A percentile compares a stretch with the other conserved stretches of the same genome.
These are phyloP conservation scores for Chaetomiaceae sp. DNA, from an alignment of 2,329 filamentous ascomycete genomes.

Conservation along the genomic window DNA sequence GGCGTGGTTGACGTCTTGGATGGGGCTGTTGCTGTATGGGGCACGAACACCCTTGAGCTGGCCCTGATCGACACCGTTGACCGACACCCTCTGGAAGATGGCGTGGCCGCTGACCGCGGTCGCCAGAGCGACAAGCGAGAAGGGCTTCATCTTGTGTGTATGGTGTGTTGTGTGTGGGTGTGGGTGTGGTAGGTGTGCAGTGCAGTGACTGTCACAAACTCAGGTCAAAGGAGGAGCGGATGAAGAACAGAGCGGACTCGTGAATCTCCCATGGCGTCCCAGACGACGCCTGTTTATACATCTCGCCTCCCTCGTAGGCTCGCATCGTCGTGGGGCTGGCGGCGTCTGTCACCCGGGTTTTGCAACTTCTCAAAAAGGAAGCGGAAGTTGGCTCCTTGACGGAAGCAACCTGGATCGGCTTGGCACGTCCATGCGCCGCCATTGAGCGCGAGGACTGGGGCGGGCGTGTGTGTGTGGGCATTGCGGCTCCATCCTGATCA, in stretches of 20 bases:
- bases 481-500: slow-evolving; percentile 7
- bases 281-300: background rate
- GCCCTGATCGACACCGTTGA: slow-evolving; percentile 47
- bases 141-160: slow-evolving; percentile 22
- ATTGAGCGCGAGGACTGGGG: background rate
- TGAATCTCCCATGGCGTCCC: background rate
- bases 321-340: background rate
- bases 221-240: background rate
- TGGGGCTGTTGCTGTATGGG: slow-evolving; percentile 44
- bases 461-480: slow-evolving; percentile 1
- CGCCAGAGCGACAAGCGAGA: slow-evolving; percentile 22
- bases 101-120: slow-evolving; percentile 24
- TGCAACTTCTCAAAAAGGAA: slow-evolving; percentile 16
- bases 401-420: slow-evolving; percentile 12
- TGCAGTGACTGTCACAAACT: background rate
- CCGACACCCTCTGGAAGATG: slow-evolving; percentile 38
- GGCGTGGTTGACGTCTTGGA: slow-evolving; percentile 25
- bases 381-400: slow-evolving; percentile 17
- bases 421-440: slow-evolving; percentile 11
- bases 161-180: background rate
- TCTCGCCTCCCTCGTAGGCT: background rate
- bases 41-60: slow-evolving; percentile 47
- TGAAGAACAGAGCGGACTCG: background rate
- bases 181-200: background rate
- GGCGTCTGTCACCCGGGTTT: slow-evolving; percentile 7